Base-by-base conservation (phyloP, 352 stramenopile species). In the Phytophthora podocarpi region DNA sequence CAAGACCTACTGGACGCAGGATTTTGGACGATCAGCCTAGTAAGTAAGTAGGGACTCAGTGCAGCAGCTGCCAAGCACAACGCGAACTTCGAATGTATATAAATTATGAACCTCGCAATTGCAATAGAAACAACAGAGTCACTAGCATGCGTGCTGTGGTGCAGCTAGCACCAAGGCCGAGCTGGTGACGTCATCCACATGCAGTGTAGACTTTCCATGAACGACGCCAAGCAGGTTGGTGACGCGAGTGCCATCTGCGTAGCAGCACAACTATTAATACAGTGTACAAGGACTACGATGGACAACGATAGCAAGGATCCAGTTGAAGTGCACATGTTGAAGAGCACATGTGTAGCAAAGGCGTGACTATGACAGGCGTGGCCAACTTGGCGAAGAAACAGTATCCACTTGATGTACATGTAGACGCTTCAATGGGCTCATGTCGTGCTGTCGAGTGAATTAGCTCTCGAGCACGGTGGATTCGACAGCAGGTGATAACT, bases 1-100 rank as follows among this genome's bases (percentile, higher is more conserved):
- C 58, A 46, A 58, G 2, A 55, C 75, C 59, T 85, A 76, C 60
- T 87, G 74, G 72, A 85, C 70, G 12, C 72, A 89, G 53, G 72
- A 80, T 57, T 83, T 85, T 39, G 67, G 48, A 10, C 50, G 42
- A 30, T 4, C 5, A 21, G 20, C 37, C 8, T 34, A 48, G 10
- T 49, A 35, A n/a, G 4, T 26, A 36, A 26, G 9, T n/a, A n/a
- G n/a, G n/a, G n/a, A n/a, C n/a, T n/a, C n/a, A n/a, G n/a, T n/a
- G n/a, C n/a, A n/a, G n/a, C n/a, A n/a, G n/a, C n/a, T n/a, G n/a
- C n/a, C n/a, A n/a, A n/a, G n/a, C n/a, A n/a, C n/a, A n/a, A n/a
- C n/a, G n/a, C n/a, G n/a, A n/a, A n/a, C n/a, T n/a, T n/a, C n/a
- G n/a, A 26, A 16, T 26, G 42, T 21, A 15, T 12, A 26, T 43